Percentiles rank a stretch among this genome's conserved stretches.
These are phyloP conservation scores for Crithidia bombi DNA, from an alignment of 208 protist species.

Conservation along the genomic window DNA sequence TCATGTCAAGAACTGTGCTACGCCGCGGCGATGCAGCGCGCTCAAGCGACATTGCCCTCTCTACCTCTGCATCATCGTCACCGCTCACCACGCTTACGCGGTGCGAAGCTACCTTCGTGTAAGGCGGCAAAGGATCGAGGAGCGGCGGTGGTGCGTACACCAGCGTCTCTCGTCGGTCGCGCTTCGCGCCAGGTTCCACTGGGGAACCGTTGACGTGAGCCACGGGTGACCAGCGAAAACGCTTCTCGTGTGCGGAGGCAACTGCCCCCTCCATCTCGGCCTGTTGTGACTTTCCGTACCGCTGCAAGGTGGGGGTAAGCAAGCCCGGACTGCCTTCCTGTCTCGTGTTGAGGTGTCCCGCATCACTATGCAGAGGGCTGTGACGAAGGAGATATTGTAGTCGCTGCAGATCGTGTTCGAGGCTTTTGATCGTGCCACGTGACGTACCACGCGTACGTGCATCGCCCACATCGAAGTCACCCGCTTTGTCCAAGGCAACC, in stretches of 20 bases:
- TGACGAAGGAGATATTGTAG: conserved; percentile 27
- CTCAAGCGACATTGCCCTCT: neutral
- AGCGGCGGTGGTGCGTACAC: conserved; percentile 12
- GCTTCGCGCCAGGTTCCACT: conserved; percentile 27
- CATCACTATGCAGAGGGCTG: conserved; percentile 11
- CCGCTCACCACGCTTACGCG: too few relatives aligned
- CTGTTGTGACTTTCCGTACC: neutral
- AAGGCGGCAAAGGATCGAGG: neutral
- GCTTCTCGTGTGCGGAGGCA: conserved; percentile 15
- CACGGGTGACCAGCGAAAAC: conserved; percentile 6
- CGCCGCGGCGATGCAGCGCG: conserved; percentile 5
- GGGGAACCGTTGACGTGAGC: conserved; percentile 13
- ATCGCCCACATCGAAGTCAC: too few relatives aligned
- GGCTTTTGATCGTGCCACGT: neutral
- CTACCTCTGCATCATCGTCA: neutral
- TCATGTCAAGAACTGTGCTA: conserved; percentile 26
- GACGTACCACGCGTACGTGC: neutral
- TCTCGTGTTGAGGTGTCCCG: neutral
- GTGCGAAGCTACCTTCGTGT: neutral
- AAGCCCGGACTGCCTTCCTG: neutral
- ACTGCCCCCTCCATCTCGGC: neutral
- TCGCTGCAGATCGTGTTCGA: conserved; percentile 25
- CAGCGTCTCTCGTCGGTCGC: conserved; percentile 16
- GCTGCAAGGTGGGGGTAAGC: neutral
- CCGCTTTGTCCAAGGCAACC: neutral